A percentile compares a stretch with the other conserved stretches of the same genome.
Conservation (phyloP, 495 filamentous ascomycete species). For the Durotheca rogersii region DNA sequence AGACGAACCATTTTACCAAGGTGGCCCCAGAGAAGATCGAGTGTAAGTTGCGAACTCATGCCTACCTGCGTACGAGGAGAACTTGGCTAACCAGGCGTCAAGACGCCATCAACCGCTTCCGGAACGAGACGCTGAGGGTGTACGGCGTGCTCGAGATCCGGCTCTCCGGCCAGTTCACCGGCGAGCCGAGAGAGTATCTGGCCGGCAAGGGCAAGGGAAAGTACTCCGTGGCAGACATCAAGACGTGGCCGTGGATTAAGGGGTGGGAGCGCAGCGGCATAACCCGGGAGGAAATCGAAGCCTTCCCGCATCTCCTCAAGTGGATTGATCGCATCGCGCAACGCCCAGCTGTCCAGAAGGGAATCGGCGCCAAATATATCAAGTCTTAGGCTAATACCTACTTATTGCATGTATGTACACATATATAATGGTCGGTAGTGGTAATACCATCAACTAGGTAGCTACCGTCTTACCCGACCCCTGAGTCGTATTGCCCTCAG, state of each 20-base stretch:
- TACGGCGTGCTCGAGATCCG: conserved; percentile 57
- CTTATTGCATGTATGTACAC: too few species aligned
- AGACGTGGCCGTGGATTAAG: conserved; percentile 58
- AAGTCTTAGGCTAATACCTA: conserved; percentile 2
- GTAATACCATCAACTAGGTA: not conserved
- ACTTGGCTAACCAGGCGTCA: not conserved
- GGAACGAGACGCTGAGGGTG: conserved; percentile 54
- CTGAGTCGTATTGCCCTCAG: too few species aligned
- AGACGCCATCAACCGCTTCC: conserved; percentile 56
- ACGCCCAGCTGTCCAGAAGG: conserved; percentile 52
- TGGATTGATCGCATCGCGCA: conserved; percentile 56
- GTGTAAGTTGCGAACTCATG: conserved; percentile 35
- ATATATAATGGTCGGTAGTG: too few species aligned
- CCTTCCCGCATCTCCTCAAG: conserved; percentile 53
- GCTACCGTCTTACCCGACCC: too few species aligned
- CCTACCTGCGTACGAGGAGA: too few species aligned
- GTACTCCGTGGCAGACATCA: conserved; percentile 57
- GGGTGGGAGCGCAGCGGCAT: conserved; percentile 45
- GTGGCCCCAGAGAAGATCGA: conserved; percentile 48
- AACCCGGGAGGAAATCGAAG: conserved; percentile 49
- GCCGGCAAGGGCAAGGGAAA: conserved; percentile 57
- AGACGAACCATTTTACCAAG: conserved; percentile 40
- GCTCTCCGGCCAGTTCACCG: conserved; percentile 47
- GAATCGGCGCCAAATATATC: conserved; percentile 48
- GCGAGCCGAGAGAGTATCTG: conserved; percentile 51